These are phyloP conservation scores for Cryptosporidium parvum DNA, from an alignment of 169 alveolate genomes.

Conservation along the genomic window DNA sequence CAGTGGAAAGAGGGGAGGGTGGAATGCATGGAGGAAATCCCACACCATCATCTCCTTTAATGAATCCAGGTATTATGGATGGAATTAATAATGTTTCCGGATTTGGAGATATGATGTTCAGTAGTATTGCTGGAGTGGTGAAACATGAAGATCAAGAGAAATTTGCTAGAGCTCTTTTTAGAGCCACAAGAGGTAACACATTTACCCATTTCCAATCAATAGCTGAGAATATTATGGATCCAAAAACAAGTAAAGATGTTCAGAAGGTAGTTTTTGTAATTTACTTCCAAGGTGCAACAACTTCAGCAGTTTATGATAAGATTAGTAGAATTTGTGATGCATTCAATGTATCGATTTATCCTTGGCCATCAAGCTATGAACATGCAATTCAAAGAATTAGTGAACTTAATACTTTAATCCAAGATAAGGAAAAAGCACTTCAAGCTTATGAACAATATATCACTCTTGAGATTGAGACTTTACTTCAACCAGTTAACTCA, in stretches of 20 bases:
- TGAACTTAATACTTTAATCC: conserved; percentile 84
- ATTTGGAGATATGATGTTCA: conserved; percentile 83
- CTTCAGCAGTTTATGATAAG: conserved; percentile 89
- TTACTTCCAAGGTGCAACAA: conserved; percentile 90
- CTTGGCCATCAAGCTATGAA: conserved; percentile 86
- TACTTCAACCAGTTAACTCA: conserved; percentile 86
- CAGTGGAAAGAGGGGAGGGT: conserved; percentile 70
- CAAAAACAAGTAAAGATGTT: conserved; percentile 78
- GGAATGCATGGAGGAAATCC: conserved; percentile 39
- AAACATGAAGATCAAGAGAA: conserved; percentile 90
- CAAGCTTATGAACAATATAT: conserved; percentile 90
- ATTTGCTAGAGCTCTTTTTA: conserved; percentile 94
- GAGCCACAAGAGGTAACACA: conserved; percentile 97
- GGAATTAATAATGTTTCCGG: conserved; percentile 32
- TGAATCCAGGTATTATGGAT: conserved; percentile 31
- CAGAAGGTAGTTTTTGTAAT: conserved; percentile 93
- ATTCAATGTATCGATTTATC: conserved; percentile 88
- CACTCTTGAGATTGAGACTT: conserved; percentile 86
- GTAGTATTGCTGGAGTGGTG: conserved; percentile 93
- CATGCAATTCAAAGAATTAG: conserved; percentile 80
- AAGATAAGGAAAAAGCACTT: conserved; percentile 90
- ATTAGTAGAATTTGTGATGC: conserved; percentile 92
- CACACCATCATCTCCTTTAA: conserved; percentile 35
- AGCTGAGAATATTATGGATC: conserved; percentile 83
- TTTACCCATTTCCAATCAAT: conserved; percentile 91